These are phyloP conservation scores for Eustoma russellianum DNA, from an alignment of 257 asterid species.

Conservation along the genomic window DNA sequence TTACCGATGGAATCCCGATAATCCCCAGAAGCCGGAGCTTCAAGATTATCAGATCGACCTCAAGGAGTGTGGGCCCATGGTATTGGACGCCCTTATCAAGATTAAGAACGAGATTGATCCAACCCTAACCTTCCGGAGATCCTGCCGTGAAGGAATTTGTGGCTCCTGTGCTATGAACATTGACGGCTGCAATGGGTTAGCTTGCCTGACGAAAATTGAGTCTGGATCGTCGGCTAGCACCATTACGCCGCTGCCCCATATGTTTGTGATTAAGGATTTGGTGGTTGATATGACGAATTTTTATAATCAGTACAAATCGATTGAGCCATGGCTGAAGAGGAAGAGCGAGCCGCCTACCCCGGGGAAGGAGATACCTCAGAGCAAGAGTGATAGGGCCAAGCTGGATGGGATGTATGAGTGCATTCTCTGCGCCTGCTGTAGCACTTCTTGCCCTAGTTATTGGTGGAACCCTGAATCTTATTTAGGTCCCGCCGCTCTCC, in stretches of 20 bases:
- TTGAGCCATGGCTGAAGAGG: constrained; percentile 96
- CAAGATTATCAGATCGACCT: constrained; percentile 61
- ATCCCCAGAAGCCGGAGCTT: constrained; percentile 63
- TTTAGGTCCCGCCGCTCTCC: constrained; percentile 94
- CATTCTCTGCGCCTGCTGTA: constrained; percentile 91
- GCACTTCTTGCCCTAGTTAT: constrained; percentile 93
- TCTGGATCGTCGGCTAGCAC: constrained; percentile 31
- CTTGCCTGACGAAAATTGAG: constrained; percentile 73
- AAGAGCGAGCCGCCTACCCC: constrained; percentile 46
- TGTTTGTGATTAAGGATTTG: constrained; percentile 92
- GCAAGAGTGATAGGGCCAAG: constrained; percentile 75
- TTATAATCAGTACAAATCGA: constrained; percentile 87
- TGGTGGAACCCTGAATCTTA: constrained; percentile 99
- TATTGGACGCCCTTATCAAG: constrained; percentile 83
- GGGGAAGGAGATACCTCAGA: constrained; percentile 78
- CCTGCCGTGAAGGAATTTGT: constrained; percentile 98
- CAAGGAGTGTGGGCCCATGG: constrained; percentile 90
- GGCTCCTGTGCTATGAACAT: constrained; percentile 98
- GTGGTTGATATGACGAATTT: constrained; percentile 96
- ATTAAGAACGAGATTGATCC: constrained; percentile 90
- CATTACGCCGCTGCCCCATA: constrained; percentile 86
- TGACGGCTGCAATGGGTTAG: constrained; percentile 76
- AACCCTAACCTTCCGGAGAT: constrained; percentile 73
- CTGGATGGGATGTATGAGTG: constrained; percentile 98
- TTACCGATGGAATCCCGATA: constrained; percentile 91